Base-by-base conservation (phyloP, 139 green algal genomes). In the Coelastrella sp. region DNA sequence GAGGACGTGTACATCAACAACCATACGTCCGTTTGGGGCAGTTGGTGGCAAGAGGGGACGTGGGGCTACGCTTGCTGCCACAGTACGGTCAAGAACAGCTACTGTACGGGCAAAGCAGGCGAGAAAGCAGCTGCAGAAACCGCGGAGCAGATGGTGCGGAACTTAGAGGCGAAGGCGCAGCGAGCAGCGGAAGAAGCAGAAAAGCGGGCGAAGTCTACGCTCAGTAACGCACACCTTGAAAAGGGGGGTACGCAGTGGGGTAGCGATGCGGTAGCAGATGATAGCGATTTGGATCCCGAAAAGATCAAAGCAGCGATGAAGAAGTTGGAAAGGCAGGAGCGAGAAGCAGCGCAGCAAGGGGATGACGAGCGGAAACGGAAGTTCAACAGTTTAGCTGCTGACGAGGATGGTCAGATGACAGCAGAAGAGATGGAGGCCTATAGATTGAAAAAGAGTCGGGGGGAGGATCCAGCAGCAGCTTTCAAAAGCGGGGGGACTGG, bases 371-470 rank as follows among this genome's bases (percentile, higher is more conserved):
- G 94, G 32, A 99, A 99, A 92, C 93, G 96, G 16, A 93, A 96
- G 89, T 99, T 97, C 94, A 98, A 99, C 91, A 95, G 92, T 13
- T 58, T 97, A 20, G 90, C 84, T 6, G 93, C 92, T 73, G 90
- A 71, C 17, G 87, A 93, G 47, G 77, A 61, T 16, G 65, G 64
- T 4, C 10, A 8, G 8, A 95, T 99, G 22, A 98, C 95, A 0
- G 88, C 95, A 1, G 98, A 99, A 94, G 98, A 99, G 80, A 99
- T 99, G 98, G 98, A 99, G 95, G 98, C 98, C 2, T 99, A 99
- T 92, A 92, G 97, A 32, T 84, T 99, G 68, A 96, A 94, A 66
- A 95, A 93, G 90, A 22, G 56, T 22, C 83, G 96, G 0, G 90
- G 66, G 2, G 97, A 99, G 91, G 97, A 98, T 16, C 96, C 99